Evolutionary conservation across 2,329 filamentous ascomycete genomes (phyloP), one percentile per base, ranked within the genome.

Genomic region (Sporothrix humicola): DNA sequence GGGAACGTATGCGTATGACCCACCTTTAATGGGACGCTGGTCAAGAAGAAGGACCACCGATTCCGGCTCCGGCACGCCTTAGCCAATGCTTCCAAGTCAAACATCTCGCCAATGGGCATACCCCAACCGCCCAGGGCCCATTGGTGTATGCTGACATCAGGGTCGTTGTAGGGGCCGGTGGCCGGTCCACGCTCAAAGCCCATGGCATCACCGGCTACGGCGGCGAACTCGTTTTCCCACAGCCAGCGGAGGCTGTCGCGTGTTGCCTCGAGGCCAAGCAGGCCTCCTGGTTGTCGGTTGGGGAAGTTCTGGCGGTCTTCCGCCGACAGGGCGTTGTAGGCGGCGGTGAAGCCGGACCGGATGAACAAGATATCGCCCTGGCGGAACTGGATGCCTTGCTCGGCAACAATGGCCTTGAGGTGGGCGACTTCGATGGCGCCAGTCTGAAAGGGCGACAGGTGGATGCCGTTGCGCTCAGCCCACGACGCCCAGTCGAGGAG

Each of bases 161-260:
- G 54, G 54, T 58, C 54, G 20, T 58, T 58, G 54, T 58, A 58
- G 1, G 54, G 54, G 7, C 54, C 54, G 1, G 54, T 58, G 2
- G 54, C 54, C 20, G 54, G 54, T 12, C 54, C 54, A 1, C 54
- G 54, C 54, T 58, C 54, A 31, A 58, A 58, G 20, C 54, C 54
- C 54, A 58, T 63, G 58, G 58, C 31, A n/a, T 63, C 58, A 5
- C 58, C 58, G 12, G 58, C 58, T 13, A 63, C 58, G 58, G 58
- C 58, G 26, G 58, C 31, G 10, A 63, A 63, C 12, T 31, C 58
- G 26, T 63, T 63, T 9, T 63, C 58, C 58, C 58, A 63, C 26
- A 37, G 26, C 58, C 58, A 63, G 1, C 15, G 26, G 26, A 63
- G 23, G 12, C 23, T 63, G 23, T 63, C 58, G 26, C 58, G 58